phyloP scores from a whole-genome alignment of 2,329 filamentous ascomycete species.

The Pseudogymnoascus sp. region DNA sequence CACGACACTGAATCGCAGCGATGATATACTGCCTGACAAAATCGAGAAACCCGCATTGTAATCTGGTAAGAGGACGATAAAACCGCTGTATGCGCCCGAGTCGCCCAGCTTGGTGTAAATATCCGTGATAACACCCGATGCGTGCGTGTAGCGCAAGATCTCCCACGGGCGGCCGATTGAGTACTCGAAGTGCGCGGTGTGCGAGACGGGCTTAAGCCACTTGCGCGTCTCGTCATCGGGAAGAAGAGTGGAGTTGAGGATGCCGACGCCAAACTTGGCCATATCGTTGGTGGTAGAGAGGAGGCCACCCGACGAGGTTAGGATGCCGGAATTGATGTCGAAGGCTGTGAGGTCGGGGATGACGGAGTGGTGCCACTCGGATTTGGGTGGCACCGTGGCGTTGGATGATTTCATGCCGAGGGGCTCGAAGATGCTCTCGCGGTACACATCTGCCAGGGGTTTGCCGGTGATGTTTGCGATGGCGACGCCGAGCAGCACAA shows the following conservation, averaged over 20 bases:
- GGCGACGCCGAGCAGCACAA: conserved; percentile 40
- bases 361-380: not conserved
- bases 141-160: conserved; percentile 37
- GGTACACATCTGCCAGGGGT: conserved; percentile 35
- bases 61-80: conserved; percentile 40
- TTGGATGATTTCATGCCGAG: conserved; percentile 39
- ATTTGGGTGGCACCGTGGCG: conserved; percentile 30
- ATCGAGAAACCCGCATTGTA: conserved; percentile 40
- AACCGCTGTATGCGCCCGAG: conserved; percentile 37
- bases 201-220: conserved; percentile 41
- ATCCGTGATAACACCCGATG: conserved; percentile 38
- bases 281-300: conserved; percentile 40
- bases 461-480: conserved; percentile 40
- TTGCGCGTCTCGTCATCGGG: conserved; percentile 34
- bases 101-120: conserved; percentile 44
- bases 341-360: conserved; percentile 33
- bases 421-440: conserved; percentile 37
- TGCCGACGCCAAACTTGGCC: conserved; percentile 37
- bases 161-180: conserved; percentile 44
- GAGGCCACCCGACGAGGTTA: conserved; percentile 32
- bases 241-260: conserved; percentile 39
- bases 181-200: conserved; percentile 34
- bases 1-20: conserved; percentile 2
- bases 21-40: conserved; percentile 30
- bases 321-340: conserved; percentile 30